Evolutionary conservation across 306 rosid genomes (phyloP), one percentile per base, ranked within the genome.

Genomic region (Lotus japonicus): DNA sequence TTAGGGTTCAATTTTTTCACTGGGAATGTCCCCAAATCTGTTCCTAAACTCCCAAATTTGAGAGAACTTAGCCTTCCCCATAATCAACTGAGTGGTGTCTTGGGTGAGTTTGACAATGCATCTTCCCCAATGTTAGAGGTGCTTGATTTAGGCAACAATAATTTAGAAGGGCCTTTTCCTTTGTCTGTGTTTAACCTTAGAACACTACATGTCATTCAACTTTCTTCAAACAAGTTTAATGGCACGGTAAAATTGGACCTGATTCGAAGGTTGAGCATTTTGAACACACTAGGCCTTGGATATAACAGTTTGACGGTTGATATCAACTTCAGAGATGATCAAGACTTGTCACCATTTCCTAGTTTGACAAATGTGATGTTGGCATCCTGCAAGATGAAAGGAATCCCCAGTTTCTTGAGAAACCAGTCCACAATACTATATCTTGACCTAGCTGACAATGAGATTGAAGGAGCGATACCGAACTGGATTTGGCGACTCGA

Each of bases 211-310:
- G 2, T 33, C 3, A 73, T 85, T 21, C 66, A 14, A 15, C 83
- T 90, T 44, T 15, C 88, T 23, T 58, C 33, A 6, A 87, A 90
- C 84, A 87, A 84, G 26, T 73, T 87, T 7, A 78, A 12, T 0
- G 96, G 91, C 46, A 58, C 67, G 0, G 2, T 82, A n/a, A 7
- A 43, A 0, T 58, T 87, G 2, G 39, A 62, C 9, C 0, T 0
- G 43, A 16, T 87, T 54, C 19, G 14, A 11, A 49, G 43, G 12
- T 18, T 85, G 0, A n/a, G 5, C 11, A 78, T 74, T 53, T 81
- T 85, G 12, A 7, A 58, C 0, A 10, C 3, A 5, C 73, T 90
- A 6, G 87, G 73, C 13, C 89, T 90, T 43, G 80, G 86, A 5
- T 66, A 36, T 33, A 87, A 85, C 59, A 46, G 63, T 7, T 41